Evolutionary conservation across 1,284 basidiomycete genomes (phyloP).

Genomic region (Coniferiporia sulphurascens): DNA sequence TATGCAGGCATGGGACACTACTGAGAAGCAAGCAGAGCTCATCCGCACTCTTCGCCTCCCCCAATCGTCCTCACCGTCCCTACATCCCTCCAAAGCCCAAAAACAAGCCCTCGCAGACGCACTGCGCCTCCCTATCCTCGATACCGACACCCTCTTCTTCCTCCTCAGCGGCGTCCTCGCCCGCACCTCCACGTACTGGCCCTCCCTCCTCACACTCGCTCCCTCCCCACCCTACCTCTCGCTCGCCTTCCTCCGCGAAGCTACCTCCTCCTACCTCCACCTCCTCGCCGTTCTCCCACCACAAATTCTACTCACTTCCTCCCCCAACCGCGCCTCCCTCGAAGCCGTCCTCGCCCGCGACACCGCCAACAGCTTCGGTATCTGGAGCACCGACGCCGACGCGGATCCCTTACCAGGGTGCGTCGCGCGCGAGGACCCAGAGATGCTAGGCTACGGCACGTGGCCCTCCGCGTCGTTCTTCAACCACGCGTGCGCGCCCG

Average conservation of each 20-base stretch:
- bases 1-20: background rate
- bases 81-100: background rate
- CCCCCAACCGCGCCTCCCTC: slow-evolving; percentile 9
- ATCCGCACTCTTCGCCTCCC: background rate
- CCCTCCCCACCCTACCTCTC: slow-evolving; percentile 18
- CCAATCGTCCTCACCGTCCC: background rate
- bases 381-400: slow-evolving; percentile 16
- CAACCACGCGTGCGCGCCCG: slow-evolving; percentile 24
- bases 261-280: slow-evolving; percentile 17
- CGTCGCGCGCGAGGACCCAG: slow-evolving; percentile 13
- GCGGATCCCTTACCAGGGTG: background rate
- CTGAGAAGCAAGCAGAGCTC: slow-evolving; percentile 1
- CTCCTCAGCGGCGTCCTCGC: slow-evolving; percentile 16
- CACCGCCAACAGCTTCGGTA: slow-evolving; percentile 23
- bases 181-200: slow-evolving; percentile 6
- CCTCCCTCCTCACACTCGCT: slow-evolving; percentile 18
- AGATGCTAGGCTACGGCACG: slow-evolving; percentile 25
- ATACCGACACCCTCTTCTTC: slow-evolving; percentile 15
- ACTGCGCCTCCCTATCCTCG: background rate
- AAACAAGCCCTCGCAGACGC: slow-evolving; percentile 10
- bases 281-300: slow-evolving; percentile 19
- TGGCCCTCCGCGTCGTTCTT: slow-evolving; percentile 24
- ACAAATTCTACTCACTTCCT: slow-evolving; percentile 7
- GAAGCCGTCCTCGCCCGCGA: slow-evolving; percentile 20
- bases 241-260: slow-evolving; percentile 1